Conservation (phyloP, 352 stramenopile species). For the Thalassiosira oceanica region DNA sequence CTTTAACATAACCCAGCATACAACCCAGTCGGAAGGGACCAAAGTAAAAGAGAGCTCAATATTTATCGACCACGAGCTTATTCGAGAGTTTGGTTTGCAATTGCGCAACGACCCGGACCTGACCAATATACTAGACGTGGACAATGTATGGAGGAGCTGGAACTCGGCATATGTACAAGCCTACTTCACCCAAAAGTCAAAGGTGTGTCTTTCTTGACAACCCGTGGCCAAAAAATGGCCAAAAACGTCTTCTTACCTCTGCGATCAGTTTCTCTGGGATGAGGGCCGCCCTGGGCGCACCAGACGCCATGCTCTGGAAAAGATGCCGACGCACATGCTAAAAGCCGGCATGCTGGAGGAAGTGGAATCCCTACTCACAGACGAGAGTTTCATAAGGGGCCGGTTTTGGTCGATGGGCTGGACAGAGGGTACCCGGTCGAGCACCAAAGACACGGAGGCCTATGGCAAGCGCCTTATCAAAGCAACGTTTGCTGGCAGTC, state of each 20-base stretch:
- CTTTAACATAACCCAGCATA: constrained; percentile 59
- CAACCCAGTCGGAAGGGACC: constrained; percentile 11
- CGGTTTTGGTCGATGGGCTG: constrained; percentile 57
- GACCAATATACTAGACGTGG: constrained; percentile 36
- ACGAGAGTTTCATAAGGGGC: constrained; percentile 66
- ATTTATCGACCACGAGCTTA: constrained; percentile 60
- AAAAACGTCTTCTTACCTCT: too few species aligned
- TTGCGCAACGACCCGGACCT: constrained; percentile 42
- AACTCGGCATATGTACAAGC: constrained; percentile 53
- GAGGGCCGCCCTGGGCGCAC: constrained; percentile 47
- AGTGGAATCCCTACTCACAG: constrained; percentile 46
- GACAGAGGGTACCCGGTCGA: constrained; percentile 48
- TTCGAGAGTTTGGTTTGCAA: constrained; percentile 56
- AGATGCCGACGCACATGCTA: constrained; percentile 69
- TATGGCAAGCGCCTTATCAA: background rate
- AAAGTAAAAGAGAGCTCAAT: constrained; percentile 49
- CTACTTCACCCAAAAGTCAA: constrained; percentile 33
- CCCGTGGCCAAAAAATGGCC: too few species aligned
- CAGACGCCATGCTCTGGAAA: constrained; percentile 64
- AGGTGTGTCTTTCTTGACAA: too few species aligned
- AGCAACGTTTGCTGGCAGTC: too few species aligned
- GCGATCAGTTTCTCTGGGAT: constrained; percentile 59
- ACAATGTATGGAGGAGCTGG: constrained; percentile 41
- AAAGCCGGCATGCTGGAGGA: constrained; percentile 55
- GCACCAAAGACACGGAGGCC: constrained; percentile 62